phyloP scores from a whole-genome alignment of 139 green algal species.

The Volvox africanus region DNA sequence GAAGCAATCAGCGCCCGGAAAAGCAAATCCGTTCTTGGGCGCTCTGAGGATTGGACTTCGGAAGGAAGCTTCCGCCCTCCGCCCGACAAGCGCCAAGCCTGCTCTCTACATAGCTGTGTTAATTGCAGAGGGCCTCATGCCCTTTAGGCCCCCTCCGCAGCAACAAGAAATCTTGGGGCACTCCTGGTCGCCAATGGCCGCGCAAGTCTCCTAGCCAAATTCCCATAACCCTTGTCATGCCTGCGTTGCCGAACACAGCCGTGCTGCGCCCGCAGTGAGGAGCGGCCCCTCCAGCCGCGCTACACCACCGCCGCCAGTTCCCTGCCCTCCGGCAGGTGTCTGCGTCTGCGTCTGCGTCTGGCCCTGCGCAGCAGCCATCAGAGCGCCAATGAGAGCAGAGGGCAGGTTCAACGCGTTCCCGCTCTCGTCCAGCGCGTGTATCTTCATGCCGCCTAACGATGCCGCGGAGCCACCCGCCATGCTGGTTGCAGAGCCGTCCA shows the following conservation, averaged over 20 bases:
- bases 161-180: no score
- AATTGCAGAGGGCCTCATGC: no score
- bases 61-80: no score
- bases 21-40: no score
- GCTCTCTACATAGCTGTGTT: no score
- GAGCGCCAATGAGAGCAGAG: not conserved
- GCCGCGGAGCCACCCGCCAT: not conserved
- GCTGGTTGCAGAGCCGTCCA: not conserved
- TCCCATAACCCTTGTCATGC: not conserved
- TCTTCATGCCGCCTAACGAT: not conserved
- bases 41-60: no score
- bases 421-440: conserved; percentile 25
- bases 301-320: not conserved
- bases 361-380: not conserved
- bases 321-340: not conserved
- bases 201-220: no score
- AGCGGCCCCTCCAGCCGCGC: not conserved
- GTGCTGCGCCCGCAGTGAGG: not conserved
- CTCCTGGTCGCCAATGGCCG: no score
- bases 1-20: no score
- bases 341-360: not conserved
- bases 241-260: not conserved
- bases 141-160: no score
- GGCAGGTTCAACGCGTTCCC: not conserved
- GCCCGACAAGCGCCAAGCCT: no score